These are phyloP conservation scores for Silene noctiflora DNA, from an alignment of 179 eudicot species.

Conservation along the genomic window DNA sequence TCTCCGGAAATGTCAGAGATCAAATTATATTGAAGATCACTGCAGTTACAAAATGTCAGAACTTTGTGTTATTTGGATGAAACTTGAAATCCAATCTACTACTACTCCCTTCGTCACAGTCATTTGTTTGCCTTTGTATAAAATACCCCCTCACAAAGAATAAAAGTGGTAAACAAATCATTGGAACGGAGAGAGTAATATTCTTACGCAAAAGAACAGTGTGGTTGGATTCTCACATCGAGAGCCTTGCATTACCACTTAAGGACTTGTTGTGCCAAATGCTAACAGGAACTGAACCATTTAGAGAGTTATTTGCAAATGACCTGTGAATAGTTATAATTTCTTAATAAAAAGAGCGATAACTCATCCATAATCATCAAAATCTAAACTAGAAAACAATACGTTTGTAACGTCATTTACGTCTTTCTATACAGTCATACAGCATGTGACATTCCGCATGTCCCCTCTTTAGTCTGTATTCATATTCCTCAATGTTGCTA, in stretches of 20 bases:
- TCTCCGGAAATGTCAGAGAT: constrained; percentile 46
- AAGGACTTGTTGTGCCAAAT: constrained; percentile 59
- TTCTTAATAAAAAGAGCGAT: not conserved
- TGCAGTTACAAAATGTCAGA: constrained; percentile 34
- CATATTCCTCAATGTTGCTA: too few species aligned
- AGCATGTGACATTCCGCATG: too few species aligned
- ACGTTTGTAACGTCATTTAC: not conserved
- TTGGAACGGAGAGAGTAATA: too few species aligned
- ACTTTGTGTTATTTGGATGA: too few species aligned
- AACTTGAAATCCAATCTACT: not conserved
- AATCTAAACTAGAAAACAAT: not conserved
- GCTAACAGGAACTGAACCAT: constrained; percentile 53
- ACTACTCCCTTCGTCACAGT: too few species aligned
- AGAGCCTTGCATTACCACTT: constrained; percentile 38
- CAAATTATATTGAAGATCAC: constrained; percentile 63
- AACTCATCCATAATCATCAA: constrained; percentile 11
- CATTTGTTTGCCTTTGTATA: too few species aligned
- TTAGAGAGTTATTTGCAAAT: constrained; percentile 47
- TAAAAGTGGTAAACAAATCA: too few species aligned
- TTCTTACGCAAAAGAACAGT: not conserved
- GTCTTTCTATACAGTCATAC: not conserved
- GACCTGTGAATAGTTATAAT: constrained; percentile 41
- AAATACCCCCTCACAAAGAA: too few species aligned
- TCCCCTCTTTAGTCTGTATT: too few species aligned
- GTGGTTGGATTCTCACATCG: constrained; percentile 43